These are phyloP conservation scores for Nakataea oryzae DNA, from an alignment of 2,329 filamentous ascomycete species.

Conservation along the genomic window DNA sequence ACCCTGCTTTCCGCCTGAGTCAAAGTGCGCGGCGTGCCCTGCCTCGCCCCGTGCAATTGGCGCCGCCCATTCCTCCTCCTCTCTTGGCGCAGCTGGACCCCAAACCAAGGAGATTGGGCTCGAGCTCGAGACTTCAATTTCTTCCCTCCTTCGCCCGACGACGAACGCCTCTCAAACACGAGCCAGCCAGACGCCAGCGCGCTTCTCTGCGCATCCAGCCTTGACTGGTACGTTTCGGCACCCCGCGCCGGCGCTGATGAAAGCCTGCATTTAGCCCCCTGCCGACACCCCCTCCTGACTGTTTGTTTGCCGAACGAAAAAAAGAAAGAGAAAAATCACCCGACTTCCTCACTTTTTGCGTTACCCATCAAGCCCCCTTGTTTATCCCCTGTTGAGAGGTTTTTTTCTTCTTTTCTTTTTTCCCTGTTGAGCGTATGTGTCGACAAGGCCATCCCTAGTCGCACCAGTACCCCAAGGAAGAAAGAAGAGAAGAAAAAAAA, in stretches of 20 bases:
- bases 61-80: neutral
- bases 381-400: neutral
- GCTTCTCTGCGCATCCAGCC: neutral
- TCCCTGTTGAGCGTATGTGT: neutral
- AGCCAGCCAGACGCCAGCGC: neutral
- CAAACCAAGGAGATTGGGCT: neutral
- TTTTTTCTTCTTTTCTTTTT: neutral
- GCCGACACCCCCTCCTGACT: neutral
- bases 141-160: neutral
- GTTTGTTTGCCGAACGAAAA: neutral
- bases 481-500: neutral
- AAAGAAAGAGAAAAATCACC: neutral
- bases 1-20: neutral
- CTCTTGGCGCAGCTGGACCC: neutral
- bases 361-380: neutral
- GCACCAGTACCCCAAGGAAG: too few relatives aligned
- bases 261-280: neutral
- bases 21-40: neutral
- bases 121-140: neutral
- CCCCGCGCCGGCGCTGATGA: neutral
- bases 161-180: neutral
- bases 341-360: neutral
- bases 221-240: neutral
- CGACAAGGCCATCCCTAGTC: neutral
- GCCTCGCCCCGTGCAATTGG: neutral